A percentile compares a stretch with the other conserved stretches of the same genome.
phyloP scores from a whole-genome alignment of 805 yeast genomes.

The Yarrowia sp. region DNA sequence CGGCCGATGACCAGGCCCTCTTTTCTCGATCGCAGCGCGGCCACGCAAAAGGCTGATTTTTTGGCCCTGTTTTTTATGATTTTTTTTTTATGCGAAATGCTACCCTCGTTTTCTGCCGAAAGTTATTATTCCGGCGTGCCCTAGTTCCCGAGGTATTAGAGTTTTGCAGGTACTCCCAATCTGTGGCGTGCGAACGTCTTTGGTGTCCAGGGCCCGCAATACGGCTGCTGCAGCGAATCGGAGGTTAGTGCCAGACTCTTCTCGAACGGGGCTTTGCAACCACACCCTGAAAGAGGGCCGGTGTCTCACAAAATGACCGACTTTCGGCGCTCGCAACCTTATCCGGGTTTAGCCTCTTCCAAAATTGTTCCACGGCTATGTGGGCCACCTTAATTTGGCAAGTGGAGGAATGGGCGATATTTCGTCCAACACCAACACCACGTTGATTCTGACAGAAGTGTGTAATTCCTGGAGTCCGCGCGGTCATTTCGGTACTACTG shows the following conservation, averaged over 20 bases:
- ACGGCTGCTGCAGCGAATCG: not conserved
- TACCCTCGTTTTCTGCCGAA: not conserved
- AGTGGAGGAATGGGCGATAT: too few species aligned
- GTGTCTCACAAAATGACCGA: constrained; percentile 1
- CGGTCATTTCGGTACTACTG: not conserved
- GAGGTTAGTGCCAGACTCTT: not conserved
- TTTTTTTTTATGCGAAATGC: too few species aligned
- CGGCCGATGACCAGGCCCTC: too few species aligned
- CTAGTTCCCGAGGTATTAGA: not conserved
- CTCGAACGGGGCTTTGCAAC: not conserved
- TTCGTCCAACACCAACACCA: not conserved
- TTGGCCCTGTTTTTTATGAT: too few species aligned
- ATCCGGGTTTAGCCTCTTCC: constrained; percentile 7
- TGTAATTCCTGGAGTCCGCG: too few species aligned
- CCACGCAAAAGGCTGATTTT: too few species aligned
- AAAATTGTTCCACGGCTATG: constrained; percentile 17
- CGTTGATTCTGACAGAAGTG: too few species aligned
- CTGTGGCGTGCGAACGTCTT: not conserved
- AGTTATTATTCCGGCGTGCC: constrained; percentile 14
- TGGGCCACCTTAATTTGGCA: not conserved
- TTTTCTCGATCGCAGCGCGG: too few species aligned
- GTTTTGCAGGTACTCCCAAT: not conserved
- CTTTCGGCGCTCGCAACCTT: not conserved
- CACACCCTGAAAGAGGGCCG: not conserved
- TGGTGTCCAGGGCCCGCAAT: not conserved